A percentile compares a stretch with the other conserved stretches of the same genome.
Evolutionary conservation across 306 rosid genomes (phyloP).

Genomic region (Rosa multiflora): DNA sequence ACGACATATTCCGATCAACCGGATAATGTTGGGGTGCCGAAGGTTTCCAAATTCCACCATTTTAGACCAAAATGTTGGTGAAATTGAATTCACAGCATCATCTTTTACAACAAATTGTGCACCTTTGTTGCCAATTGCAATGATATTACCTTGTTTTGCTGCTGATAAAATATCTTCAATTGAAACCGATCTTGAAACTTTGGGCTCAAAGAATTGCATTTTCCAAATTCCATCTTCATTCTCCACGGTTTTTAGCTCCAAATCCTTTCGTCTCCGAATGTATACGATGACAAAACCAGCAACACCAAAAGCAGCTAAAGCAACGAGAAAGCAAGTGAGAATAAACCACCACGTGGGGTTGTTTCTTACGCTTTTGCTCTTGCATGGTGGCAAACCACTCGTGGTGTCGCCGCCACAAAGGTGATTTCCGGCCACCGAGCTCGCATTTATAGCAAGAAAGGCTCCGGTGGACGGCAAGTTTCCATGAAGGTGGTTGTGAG

Average conservation of each 20-base stretch:
- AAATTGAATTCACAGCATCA: slow-evolving; percentile 30
- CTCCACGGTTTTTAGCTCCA: slow-evolving; percentile 46
- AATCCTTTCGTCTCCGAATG: slow-evolving; percentile 38
- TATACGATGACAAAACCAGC: slow-evolving; percentile 26
- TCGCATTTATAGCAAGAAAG: slow-evolving; percentile 66
- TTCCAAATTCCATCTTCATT: slow-evolving; percentile 68
- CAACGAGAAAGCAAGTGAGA: slow-evolving; percentile 37
- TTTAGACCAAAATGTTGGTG: slow-evolving; percentile 52
- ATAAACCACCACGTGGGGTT: slow-evolving; percentile 45
- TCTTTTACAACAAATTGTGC: slow-evolving; percentile 55
- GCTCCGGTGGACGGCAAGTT: slow-evolving; percentile 69
- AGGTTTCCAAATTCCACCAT: slow-evolving; percentile 46
- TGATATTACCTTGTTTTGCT: slow-evolving; percentile 43
- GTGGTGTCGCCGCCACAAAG: slow-evolving; percentile 48
- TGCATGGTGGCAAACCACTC: slow-evolving; percentile 64
- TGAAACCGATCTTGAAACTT: slow-evolving; percentile 33
- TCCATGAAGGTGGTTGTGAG: slow-evolving; percentile 75
- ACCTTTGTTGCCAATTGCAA: slow-evolving; percentile 41
- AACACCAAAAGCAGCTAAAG: slow-evolving; percentile 25
- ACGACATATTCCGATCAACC: slow-evolving; percentile 50
- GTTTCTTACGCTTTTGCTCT: slow-evolving; percentile 15
- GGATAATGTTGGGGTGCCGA: slow-evolving; percentile 54
- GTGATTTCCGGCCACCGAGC: slow-evolving; percentile 67
- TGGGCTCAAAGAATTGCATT: slow-evolving; percentile 50
- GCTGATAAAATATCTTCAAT: slow-evolving; percentile 51